phyloP scores from a whole-genome alignment of 306 rosid species.

The Vicia sativa region DNA sequence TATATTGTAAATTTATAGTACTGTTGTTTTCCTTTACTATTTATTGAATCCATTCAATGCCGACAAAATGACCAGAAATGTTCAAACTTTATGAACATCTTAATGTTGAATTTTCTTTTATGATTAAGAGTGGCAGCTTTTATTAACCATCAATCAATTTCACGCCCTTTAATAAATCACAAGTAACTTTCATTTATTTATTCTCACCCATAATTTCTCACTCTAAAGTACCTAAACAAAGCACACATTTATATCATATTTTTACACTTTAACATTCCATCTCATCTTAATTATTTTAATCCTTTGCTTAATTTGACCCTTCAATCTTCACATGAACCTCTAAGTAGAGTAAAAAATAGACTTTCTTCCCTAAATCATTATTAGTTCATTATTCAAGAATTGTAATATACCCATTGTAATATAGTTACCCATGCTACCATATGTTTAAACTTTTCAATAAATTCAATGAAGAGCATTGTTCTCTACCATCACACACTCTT shows the following conservation, averaged over 20 bases:
- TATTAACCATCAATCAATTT: constrained; percentile 37
- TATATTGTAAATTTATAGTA: background rate
- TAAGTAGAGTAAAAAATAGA: constrained; percentile 3
- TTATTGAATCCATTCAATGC: constrained; percentile 30
- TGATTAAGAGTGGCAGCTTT: constrained; percentile 35
- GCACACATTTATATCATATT: background rate
- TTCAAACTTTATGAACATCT: background rate
- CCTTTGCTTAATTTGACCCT: constrained; percentile 31
- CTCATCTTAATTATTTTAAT: constrained; percentile 19
- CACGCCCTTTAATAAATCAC: constrained; percentile 6
- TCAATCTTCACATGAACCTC: constrained; percentile 27
- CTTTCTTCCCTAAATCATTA: constrained; percentile 18
- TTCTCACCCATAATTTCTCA: background rate
- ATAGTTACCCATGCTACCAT: constrained; percentile 27
- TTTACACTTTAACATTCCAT: constrained; percentile 1
- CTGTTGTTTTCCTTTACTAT: constrained; percentile 5
- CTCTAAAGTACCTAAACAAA: background rate
- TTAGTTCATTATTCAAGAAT: constrained; percentile 28
- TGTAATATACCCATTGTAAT: too few relatives aligned
- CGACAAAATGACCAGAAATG: constrained; percentile 21
- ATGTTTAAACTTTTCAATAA: constrained; percentile 18
- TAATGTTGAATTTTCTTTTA: constrained; percentile 24
- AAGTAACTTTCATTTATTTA: background rate
- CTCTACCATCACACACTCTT: too few relatives aligned
- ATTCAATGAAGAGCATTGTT: constrained; percentile 22